These are phyloP conservation scores for Parastagonospora avenae DNA, from an alignment of 2,329 filamentous ascomycete genomes.

Conservation along the genomic window DNA sequence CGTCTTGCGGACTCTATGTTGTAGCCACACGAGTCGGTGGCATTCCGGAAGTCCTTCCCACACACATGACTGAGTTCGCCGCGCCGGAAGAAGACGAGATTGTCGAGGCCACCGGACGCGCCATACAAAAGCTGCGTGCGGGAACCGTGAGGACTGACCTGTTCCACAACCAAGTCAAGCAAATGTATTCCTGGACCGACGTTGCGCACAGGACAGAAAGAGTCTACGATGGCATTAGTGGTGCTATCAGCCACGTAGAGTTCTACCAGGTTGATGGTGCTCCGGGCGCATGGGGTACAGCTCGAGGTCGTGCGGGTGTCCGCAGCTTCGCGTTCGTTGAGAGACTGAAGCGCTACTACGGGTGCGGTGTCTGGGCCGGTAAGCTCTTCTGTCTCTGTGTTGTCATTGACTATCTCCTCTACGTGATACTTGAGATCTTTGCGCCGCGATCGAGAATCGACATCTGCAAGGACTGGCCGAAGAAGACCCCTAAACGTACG, in stretches of 20 bases:
- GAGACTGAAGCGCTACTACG: conserved; percentile 93
- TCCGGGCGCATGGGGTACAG: conserved; percentile 69
- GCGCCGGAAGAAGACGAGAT: conserved; percentile 96
- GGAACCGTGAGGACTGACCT: conserved; percentile 88
- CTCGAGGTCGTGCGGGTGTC: conserved; percentile 69
- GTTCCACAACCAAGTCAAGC: conserved; percentile 95
- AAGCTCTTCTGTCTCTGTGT: conserved; percentile 96
- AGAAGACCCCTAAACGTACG: conserved; percentile 59
- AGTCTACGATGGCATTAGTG: conserved; percentile 92
- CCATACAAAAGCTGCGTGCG: conserved; percentile 82
- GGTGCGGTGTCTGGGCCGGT: conserved; percentile 97
- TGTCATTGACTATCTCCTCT: conserved; percentile 91
- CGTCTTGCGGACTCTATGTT: conserved; percentile 92
- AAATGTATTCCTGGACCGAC: conserved; percentile 99
- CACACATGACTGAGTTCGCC: conserved; percentile 97
- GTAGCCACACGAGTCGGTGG: conserved; percentile 96
- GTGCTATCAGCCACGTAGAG: conserved; percentile 81
- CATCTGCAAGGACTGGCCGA: conserved; percentile 88
- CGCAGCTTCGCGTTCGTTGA: conserved; percentile 94
- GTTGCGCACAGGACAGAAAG: conserved; percentile 92
- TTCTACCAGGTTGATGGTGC: conserved; percentile 84
- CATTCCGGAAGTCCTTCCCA: conserved; percentile 93
- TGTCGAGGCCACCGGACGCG: conserved; percentile 84
- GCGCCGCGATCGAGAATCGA: conserved; percentile 87
- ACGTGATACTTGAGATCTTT: conserved; percentile 84